Evolutionary conservation across 179 eudicot species (phyloP).

Genomic region (Vitellaria paradoxa): DNA sequence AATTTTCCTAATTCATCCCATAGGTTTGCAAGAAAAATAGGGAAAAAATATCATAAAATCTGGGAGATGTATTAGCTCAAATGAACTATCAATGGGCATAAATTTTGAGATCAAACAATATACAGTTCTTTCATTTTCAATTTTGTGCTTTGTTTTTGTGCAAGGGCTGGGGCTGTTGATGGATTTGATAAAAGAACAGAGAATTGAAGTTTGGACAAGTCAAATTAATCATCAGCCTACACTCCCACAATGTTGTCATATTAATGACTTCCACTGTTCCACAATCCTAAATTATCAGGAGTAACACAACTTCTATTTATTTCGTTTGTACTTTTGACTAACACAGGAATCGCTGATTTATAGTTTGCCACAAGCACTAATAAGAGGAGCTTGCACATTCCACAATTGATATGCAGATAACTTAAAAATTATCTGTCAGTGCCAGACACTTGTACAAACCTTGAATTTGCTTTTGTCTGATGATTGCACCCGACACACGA

Average conservation of each 20-base stretch:
- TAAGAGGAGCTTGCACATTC: background rate
- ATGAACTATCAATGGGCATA: background rate
- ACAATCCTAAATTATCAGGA: background rate
- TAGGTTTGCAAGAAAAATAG: background rate
- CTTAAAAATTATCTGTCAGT: background rate
- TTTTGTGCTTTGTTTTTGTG: background rate
- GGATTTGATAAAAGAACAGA: background rate
- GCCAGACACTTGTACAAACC: conserved; percentile 44
- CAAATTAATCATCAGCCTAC: background rate
- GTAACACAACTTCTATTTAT: background rate
- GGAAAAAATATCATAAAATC: no score
- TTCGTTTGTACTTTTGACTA: background rate
- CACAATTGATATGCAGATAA: background rate
- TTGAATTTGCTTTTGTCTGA: conserved; percentile 89
- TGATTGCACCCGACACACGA: conserved; percentile 87
- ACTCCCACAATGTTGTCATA: background rate
- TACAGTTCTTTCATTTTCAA: background rate
- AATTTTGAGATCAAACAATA: background rate
- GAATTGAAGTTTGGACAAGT: conserved; percentile 1
- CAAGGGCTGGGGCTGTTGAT: background rate
- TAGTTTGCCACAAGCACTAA: background rate
- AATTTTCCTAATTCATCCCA: background rate
- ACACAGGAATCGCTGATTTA: background rate
- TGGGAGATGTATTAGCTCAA: background rate
- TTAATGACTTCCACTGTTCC: background rate